phyloP scores from a whole-genome alignment of 2,329 filamentous ascomycete species.

The Botrytis fragariae region DNA sequence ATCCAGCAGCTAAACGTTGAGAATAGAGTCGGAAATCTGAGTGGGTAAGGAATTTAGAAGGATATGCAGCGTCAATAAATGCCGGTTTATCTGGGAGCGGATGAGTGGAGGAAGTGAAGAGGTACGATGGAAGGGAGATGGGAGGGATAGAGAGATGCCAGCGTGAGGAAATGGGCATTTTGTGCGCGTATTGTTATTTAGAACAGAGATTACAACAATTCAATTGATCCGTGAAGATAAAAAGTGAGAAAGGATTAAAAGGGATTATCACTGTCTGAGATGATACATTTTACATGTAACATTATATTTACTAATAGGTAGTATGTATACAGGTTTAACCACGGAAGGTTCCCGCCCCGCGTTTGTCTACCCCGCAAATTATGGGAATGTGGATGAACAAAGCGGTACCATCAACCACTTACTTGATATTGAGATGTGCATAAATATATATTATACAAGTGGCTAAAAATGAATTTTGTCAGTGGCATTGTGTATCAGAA shows the following conservation, averaged over 20 bases:
- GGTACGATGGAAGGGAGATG: slow-evolving; percentile 54
- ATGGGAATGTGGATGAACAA: neutral
- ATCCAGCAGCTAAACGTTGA: slow-evolving; percentile 68
- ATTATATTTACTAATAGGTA: neutral
- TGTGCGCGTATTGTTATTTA: neutral
- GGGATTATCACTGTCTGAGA: too few relatives aligned
- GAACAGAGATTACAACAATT: neutral
- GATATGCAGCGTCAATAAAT: slow-evolving; percentile 64
- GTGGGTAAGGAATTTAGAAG: slow-evolving; percentile 64
- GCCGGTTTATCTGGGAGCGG: slow-evolving; percentile 45
- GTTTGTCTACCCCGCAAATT: neutral
- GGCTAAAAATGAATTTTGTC: too few relatives aligned
- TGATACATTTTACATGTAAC: neutral
- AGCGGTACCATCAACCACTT: neutral
- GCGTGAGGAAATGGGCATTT: slow-evolving; percentile 33
- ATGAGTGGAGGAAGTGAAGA: slow-evolving; percentile 50
- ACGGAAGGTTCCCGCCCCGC: neutral
- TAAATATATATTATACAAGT: neutral
- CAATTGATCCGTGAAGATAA: neutral
- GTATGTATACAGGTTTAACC: neutral
- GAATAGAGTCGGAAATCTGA: slow-evolving; percentile 65
- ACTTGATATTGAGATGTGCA: neutral
- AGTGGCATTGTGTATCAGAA: neutral
- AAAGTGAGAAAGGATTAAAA: neutral
- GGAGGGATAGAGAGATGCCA: slow-evolving; percentile 28